Conservation (phyloP, 176 grass and related monocot species). For the Chrysopogon serrulatus region DNA sequence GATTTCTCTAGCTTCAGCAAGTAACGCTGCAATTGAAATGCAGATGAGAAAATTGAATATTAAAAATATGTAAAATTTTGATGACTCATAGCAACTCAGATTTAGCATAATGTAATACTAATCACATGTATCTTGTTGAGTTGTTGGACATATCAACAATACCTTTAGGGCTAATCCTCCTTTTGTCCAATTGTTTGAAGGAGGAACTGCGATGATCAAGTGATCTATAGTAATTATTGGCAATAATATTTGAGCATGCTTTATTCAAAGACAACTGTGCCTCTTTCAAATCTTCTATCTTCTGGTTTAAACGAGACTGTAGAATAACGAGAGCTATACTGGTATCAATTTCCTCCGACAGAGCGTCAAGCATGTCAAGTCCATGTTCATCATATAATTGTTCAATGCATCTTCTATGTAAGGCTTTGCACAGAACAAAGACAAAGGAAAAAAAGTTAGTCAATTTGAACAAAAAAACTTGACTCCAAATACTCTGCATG, state of each 20-base stretch:
- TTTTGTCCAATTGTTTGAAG: conserved; percentile 47
- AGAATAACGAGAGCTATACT: conserved; percentile 30
- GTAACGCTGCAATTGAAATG: conserved; percentile 25
- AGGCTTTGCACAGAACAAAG: conserved; percentile 19
- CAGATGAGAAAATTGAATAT: not conserved
- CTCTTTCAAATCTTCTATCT: conserved; percentile 12
- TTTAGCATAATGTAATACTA: not conserved
- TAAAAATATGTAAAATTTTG: not conserved
- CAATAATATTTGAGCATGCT: not conserved
- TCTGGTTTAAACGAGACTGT: conserved; percentile 47
- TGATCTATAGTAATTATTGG: conserved; percentile 33
- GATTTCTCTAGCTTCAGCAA: conserved; percentile 39
- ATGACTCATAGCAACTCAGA: not conserved
- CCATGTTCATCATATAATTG: conserved; percentile 37
- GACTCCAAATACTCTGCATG: not conserved
- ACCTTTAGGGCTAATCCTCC: conserved; percentile 40
- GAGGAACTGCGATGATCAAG: conserved; percentile 40
- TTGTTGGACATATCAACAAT: not conserved
- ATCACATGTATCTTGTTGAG: not conserved
- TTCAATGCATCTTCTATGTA: conserved; percentile 52
- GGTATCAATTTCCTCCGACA: conserved; percentile 7
- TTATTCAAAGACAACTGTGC: conserved; percentile 4
- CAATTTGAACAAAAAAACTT: conserved; percentile 1
- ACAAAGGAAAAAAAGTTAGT: not conserved
- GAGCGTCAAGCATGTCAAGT: conserved; percentile 27